Conservation (phyloP, 371 early-diverging fungal genomes). For the Actinomortierella ambigua region DNA sequence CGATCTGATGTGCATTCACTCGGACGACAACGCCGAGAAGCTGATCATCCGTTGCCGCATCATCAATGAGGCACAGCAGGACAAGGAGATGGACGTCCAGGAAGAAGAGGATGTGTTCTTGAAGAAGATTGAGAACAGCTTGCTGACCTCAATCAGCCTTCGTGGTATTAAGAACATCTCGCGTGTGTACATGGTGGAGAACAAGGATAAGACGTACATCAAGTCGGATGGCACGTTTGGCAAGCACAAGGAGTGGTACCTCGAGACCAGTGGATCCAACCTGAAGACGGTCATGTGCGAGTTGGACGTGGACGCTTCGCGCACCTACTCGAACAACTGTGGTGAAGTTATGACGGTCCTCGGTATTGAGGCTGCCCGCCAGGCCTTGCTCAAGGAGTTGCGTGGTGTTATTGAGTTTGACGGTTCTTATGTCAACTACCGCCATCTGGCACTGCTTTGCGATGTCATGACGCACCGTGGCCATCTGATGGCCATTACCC, state of each 20-base stretch:
- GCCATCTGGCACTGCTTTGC: slow-evolving; percentile 96
- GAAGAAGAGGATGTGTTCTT: slow-evolving; percentile 92
- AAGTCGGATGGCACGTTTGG: slow-evolving; percentile 71
- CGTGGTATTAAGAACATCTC: slow-evolving; percentile 92
- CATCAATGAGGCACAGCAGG: slow-evolving; percentile 65
- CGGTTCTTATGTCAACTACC: slow-evolving; percentile 99
- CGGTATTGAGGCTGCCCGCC: slow-evolving; percentile 98
- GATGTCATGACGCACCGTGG: slow-evolving; percentile 99
- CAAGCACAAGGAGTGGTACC: slow-evolving; percentile 76
- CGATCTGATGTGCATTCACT: slow-evolving; percentile 80
- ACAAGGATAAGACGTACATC: slow-evolving; percentile 59
- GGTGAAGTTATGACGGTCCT: slow-evolving; percentile 94
- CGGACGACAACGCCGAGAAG: slow-evolving; percentile 93
- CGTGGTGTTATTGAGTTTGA: slow-evolving; percentile 97
- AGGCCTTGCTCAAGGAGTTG: slow-evolving; percentile 92
- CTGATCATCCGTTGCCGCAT: slow-evolving; percentile 93
- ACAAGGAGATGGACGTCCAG: slow-evolving; percentile 50
- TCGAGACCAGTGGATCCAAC: slow-evolving; percentile 98
- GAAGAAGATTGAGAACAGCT: slow-evolving; percentile 80
- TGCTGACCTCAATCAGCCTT: slow-evolving; percentile 87
- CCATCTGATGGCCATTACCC: slow-evolving; percentile 96
- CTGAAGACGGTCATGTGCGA: slow-evolving; percentile 88
- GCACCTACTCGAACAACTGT: slow-evolving; percentile 92
- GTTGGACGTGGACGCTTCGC: slow-evolving; percentile 81
- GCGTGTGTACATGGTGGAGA: slow-evolving; percentile 92